Percentiles rank a stretch among this genome's conserved stretches.
These are phyloP conservation scores for Colletotrichum theobromicola DNA, from an alignment of 2,329 filamentous ascomycete genomes.

Conservation along the genomic window DNA sequence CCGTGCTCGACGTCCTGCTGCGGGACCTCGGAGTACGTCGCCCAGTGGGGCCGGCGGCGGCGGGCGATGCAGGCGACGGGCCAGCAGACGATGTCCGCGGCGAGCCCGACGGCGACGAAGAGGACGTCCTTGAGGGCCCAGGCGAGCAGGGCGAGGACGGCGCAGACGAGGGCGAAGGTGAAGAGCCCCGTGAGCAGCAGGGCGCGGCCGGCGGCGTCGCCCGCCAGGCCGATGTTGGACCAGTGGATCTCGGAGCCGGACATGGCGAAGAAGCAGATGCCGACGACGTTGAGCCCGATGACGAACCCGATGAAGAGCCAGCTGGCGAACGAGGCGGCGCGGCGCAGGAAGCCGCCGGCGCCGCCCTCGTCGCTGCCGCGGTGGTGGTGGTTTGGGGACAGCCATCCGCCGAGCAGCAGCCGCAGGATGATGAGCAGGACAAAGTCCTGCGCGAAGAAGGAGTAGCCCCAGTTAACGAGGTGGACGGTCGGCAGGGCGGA, in stretches of 20 bases:
- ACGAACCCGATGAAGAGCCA: conserved; percentile 22
- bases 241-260: conserved; percentile 39
- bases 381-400: not conserved
- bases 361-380: not conserved
- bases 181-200: conserved; percentile 35
- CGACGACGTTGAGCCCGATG: conserved; percentile 17
- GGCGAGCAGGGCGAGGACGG: conserved; percentile 18
- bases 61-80: conserved; percentile 20
- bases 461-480: conserved; percentile 34
- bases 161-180: conserved; percentile 26
- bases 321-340: not conserved
- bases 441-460: conserved; percentile 40
- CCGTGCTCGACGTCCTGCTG: conserved; percentile 28
- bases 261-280: conserved; percentile 33
- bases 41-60: not conserved
- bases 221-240: conserved; percentile 34
- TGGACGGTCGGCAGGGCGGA: conserved; percentile 32
- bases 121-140: conserved; percentile 31
- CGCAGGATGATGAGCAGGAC: conserved; percentile 35
- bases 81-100: conserved; percentile 30
- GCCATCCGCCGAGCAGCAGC: conserved; percentile 32
- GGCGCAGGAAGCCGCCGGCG: conserved; percentile 16
- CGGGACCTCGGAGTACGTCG: conserved; percentile 26
- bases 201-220: conserved; percentile 33
- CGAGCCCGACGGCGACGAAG: conserved; percentile 24